phyloP scores from a whole-genome alignment of 805 yeast species.

The Kurtzmaniella cleridarum region DNA sequence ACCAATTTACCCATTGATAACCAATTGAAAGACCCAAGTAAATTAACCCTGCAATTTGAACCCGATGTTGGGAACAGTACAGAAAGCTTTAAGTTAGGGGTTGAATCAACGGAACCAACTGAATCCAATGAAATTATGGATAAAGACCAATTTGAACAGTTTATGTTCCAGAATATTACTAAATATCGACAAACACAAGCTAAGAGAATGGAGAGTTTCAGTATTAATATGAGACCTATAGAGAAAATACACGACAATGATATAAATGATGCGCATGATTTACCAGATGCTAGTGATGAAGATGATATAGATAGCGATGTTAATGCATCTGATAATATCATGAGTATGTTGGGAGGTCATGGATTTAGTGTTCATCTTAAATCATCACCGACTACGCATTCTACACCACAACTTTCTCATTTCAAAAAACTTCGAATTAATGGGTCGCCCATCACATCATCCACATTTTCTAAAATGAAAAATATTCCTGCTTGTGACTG shows the following conservation, averaged over 20 bases:
- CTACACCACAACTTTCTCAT: slow-evolving; percentile 30
- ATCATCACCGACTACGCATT: slow-evolving; percentile 34
- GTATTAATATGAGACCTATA: too few species aligned
- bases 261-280: too few species aligned
- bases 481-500: slow-evolving; percentile 2
- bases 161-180: slow-evolving; percentile 26
- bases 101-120: not conserved
- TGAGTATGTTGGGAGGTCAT: too few species aligned
- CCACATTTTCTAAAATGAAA: slow-evolving; percentile 7
- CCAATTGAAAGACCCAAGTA: too few species aligned
- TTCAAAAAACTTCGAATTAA: slow-evolving; percentile 39
- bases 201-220: slow-evolving; percentile 3
- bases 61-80: too few species aligned
- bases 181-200: slow-evolving; percentile 26
- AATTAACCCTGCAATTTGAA: too few species aligned
- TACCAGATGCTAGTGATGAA: too few species aligned
- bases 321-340: too few species aligned
- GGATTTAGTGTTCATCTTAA: not conserved
- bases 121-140: slow-evolving; percentile 8
- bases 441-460: slow-evolving; percentile 29
- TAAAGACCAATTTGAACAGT: slow-evolving; percentile 25
- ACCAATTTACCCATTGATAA: too few species aligned
- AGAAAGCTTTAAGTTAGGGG: too few species aligned
- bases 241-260: too few species aligned
- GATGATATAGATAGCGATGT: too few species aligned